Base-by-base conservation (phyloP, 305 asterid species). In the Plantago lanceolata region DNA sequence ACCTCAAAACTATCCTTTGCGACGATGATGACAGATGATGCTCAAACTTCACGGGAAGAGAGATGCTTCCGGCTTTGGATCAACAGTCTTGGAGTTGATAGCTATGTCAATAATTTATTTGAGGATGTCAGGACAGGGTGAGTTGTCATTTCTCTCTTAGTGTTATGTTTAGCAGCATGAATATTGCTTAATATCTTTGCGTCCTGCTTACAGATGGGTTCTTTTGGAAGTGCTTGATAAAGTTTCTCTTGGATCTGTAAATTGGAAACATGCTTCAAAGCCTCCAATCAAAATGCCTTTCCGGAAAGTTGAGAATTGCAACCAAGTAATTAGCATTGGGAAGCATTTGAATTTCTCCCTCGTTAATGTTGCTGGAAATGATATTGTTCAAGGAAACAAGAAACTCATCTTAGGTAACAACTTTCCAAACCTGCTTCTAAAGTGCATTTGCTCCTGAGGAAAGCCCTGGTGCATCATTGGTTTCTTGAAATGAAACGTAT, bases 251-350 rank as follows among this genome's bases (percentile, higher is more conserved):
- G 96, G 94, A 16, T 77, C 91, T 55, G 96, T 89, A 60, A 85
- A 81, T 65, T 89, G 98, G 98, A 92, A 92, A 76, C 82, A 73
- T 70, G 96, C 96, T 51, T 69, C 97, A 50, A 89, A 85, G 78
- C 96, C 94, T 70, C 98, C 98, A n/a, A 87, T 87, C 68, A 82
- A 87, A 76, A 78, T 89, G 93, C 95, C 98, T 57, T 92, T 92
- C 48, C 76, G 94, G 74, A 92, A 84, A 74, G 94, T 92, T 68
- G 98, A 92, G 84, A 92, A 92, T 57, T 85, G 96, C 85, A 92
- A 92, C 81, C 97, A 92, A 84, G 96, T 87, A 26, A 75, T 92
- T 65, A 80, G 91, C 21, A 85, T 92, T 55, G 97, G 97, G 70
- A 89, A 89, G 77, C 84, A 82, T 47, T 75, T 92, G 71, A 85